Percentiles rank a stretch among this genome's conserved stretches.
Evolutionary conservation across 345 rosid genomes (phyloP).

Genomic region (Salix caprea): DNA sequence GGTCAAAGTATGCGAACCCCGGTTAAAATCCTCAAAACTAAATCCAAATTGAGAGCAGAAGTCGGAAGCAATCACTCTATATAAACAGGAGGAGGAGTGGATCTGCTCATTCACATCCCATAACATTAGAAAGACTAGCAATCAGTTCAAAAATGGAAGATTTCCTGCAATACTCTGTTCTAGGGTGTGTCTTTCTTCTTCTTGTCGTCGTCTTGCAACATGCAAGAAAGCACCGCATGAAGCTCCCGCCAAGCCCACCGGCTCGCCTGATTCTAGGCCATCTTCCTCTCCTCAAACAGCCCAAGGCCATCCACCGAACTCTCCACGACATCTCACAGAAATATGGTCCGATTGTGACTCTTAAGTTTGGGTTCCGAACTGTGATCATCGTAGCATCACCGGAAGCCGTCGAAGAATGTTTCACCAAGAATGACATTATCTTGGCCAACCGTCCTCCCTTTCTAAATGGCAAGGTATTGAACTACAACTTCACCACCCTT

Average conservation of each 20-base stretch:
- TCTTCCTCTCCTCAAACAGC: constrained; percentile 15
- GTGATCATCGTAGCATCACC: constrained; percentile 37
- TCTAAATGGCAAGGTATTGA: constrained; percentile 29
- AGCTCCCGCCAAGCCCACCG: constrained; percentile 11
- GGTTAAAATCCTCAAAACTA: neutral
- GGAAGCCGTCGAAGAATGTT: constrained; percentile 40
- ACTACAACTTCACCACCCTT: constrained; percentile 37
- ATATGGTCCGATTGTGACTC: constrained; percentile 36
- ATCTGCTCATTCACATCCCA: neutral
- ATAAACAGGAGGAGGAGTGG: neutral
- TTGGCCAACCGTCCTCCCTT: constrained; percentile 51
- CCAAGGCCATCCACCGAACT: constrained; percentile 11
- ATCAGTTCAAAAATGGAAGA: neutral
- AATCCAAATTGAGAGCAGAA: neutral
- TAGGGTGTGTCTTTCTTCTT: neutral
- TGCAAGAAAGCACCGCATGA: neutral
- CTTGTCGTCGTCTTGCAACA: neutral
- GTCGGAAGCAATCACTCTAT: neutral
- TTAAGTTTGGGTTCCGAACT: constrained; percentile 35
- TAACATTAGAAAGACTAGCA: neutral
- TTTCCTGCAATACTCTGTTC: neutral
- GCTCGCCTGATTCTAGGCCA: constrained; percentile 17
- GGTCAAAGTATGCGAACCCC: neutral
- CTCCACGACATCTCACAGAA: constrained; percentile 32
- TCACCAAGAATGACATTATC: constrained; percentile 44